Base-by-base conservation (phyloP, 177 flowering plant genomes). In the Tripterygium wilfordii region DNA sequence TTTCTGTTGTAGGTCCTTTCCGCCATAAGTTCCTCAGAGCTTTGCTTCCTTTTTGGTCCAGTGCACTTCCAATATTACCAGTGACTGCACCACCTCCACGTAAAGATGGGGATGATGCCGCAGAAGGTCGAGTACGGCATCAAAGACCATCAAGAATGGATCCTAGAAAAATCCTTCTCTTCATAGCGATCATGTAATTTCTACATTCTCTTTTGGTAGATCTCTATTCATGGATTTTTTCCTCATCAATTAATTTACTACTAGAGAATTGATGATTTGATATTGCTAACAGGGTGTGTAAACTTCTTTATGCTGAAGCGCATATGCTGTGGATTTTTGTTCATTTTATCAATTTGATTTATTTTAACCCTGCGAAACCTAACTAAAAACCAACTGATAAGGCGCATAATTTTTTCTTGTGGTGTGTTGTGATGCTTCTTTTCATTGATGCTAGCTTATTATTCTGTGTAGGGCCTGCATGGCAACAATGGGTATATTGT, bases 401-500 rank as follows among this genome's bases (percentile, higher is more conserved):
- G n/a, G n/a, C n/a, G n/a, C n/a, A n/a, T n/a, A n/a, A n/a, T n/a
- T n/a, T n/a, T n/a, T n/a, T n/a, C n/a, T n/a, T n/a, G n/a, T n/a
- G n/a, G n/a, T n/a, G n/a, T n/a, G n/a, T n/a, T n/a, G n/a, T n/a
- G n/a, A 42, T 1, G 2, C 16, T 21, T n/a, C 8, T 28, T 42
- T 27, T 35, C 5, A n/a, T 29, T 50, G 24, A 45, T 24, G 29
- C 4, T 51, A 10, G 5, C 20, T 19, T 28, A 12, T 55, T n/a
- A 28, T 53, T 27, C 5, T 61, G 16, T 48, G 51, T 78, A 94
- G 99, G 95, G 99, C 97, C 41, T 94, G 99, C 62, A 73, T 94
- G 96, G 90, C 92, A 15, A 90, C 97, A 0, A 94, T 94, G 95
- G 92, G 88, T 19, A 85, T 94, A 37, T 67, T 94, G 48, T 94